A percentile compares a stretch with the other conserved stretches of the same genome.
These are phyloP conservation scores for Amphicarpaea edgeworthii DNA, from an alignment of 306 rosid genomes.

Conservation along the genomic window DNA sequence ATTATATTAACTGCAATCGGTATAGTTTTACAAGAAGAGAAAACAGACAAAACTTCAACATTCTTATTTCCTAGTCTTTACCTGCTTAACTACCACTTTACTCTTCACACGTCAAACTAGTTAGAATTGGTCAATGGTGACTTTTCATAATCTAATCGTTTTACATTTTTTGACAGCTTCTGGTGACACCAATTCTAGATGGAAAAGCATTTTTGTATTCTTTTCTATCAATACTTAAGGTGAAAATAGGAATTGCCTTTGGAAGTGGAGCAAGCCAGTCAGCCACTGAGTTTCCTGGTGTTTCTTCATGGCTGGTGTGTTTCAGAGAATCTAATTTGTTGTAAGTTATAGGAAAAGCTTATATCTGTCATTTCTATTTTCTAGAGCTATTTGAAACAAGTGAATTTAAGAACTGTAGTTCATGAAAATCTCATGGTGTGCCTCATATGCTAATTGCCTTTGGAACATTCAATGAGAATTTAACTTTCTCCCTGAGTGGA, in stretches of 20 bases:
- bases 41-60: constrained; percentile 46
- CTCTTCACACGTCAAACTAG: constrained; percentile 46
- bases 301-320: constrained; percentile 85
- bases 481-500: background rate
- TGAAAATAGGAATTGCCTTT: constrained; percentile 83
- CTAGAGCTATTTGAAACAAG: background rate
- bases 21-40: constrained; percentile 15
- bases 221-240: constrained; percentile 74
- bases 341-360: background rate
- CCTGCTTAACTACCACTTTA: constrained; percentile 57
- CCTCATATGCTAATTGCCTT: background rate
- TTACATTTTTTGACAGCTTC: constrained; percentile 56
- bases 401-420: background rate
- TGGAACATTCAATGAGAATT: background rate
- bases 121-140: background rate
- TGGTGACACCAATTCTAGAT: constrained; percentile 68
- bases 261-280: constrained; percentile 94
- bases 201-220: constrained; percentile 80
- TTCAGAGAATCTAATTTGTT: constrained; percentile 35
- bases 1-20: background rate
- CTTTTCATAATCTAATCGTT: constrained; percentile 28
- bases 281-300: constrained; percentile 84
- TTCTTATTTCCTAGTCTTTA: constrained; percentile 49
- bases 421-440: constrained; percentile 1
- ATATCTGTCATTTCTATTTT: constrained; percentile 20